These are phyloP conservation scores for Colletotrichum chrysophilum DNA, from an alignment of 2,329 filamentous ascomycete genomes.

Conservation along the genomic window DNA sequence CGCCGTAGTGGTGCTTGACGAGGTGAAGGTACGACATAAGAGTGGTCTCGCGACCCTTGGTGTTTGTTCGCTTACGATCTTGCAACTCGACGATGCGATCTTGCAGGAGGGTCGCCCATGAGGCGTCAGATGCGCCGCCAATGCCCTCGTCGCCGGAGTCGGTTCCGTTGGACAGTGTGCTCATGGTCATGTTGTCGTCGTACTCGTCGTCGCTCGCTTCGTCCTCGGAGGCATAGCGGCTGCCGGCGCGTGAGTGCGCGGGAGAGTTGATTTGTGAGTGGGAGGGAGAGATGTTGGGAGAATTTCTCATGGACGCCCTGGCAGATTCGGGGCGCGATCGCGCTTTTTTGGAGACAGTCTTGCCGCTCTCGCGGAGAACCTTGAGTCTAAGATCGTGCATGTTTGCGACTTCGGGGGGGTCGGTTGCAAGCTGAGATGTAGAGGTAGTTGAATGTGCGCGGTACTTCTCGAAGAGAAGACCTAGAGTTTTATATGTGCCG, in stretches of 20 bases:
- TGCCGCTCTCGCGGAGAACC: slow-evolving; percentile 71
- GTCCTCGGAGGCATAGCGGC: slow-evolving; percentile 69
- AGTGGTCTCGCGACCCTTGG: slow-evolving; percentile 70
- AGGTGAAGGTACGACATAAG: slow-evolving; percentile 68
- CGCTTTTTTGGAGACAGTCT: slow-evolving; percentile 75
- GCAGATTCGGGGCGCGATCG: slow-evolving; percentile 60
- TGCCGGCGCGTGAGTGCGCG: slow-evolving; percentile 62
- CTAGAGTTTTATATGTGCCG: not conserved
- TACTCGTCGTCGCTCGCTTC: slow-evolving; percentile 63
- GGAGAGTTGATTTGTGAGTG: slow-evolving; percentile 64
- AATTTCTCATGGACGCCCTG: slow-evolving; percentile 62
- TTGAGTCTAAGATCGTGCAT: slow-evolving; percentile 74
- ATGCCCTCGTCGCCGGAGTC: slow-evolving; percentile 58
- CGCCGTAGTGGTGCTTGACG: slow-evolving; percentile 71
- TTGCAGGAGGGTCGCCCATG: slow-evolving; percentile 67
- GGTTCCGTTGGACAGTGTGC: slow-evolving; percentile 46
- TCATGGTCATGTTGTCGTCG: slow-evolving; percentile 52
- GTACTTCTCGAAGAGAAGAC: slow-evolving; percentile 1
- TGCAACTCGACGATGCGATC: slow-evolving; percentile 75
- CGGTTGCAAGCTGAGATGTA: not conserved
- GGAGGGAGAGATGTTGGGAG: slow-evolving; percentile 62
- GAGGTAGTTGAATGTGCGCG: not conserved
- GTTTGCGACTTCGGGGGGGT: not conserved
- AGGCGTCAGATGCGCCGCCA: slow-evolving; percentile 58
- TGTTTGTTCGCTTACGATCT: slow-evolving; percentile 78